phyloP scores from a whole-genome alignment of 176 grass and related monocot genomes.

The Juncus inflexus region DNA sequence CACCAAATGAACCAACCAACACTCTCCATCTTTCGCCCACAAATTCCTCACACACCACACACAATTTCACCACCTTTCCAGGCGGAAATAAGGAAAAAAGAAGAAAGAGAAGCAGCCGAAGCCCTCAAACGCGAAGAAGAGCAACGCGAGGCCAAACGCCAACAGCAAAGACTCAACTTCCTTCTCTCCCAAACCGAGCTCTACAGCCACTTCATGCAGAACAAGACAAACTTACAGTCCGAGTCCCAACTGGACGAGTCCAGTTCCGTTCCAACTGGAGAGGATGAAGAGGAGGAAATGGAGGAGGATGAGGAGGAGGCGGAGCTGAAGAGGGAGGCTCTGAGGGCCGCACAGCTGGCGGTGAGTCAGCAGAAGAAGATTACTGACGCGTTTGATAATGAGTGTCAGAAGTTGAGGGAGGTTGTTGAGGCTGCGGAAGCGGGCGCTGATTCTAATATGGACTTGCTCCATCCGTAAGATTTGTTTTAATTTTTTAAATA shows the following conservation, averaged over 20 bases:
- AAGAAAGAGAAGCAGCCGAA: conserved; percentile 94
- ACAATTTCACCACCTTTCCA: conserved; percentile 15
- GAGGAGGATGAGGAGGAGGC: conserved; percentile 92
- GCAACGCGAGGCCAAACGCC: conserved; percentile 90
- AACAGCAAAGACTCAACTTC: conserved; percentile 97
- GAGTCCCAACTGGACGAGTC: conserved; percentile 49
- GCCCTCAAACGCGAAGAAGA: conserved; percentile 96
- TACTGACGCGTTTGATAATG: conserved; percentile 95
- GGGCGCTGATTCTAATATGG: conserved; percentile 59
- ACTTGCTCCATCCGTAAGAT: conserved; percentile 94
- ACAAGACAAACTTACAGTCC: conserved; percentile 52
- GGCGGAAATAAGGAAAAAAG: conserved; percentile 93
- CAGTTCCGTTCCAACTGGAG: conserved; percentile 36
- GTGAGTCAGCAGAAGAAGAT: conserved; percentile 94
- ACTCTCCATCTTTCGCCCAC: not conserved
- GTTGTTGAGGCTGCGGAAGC: conserved; percentile 43
- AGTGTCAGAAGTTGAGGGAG: conserved; percentile 62
- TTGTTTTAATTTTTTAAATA: conserved; percentile 1
- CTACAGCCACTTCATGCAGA: conserved; percentile 99
- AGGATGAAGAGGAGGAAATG: conserved; percentile 85
- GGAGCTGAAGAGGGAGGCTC: conserved; percentile 84
- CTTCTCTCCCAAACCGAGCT: conserved; percentile 94
- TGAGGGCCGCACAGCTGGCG: conserved; percentile 78
- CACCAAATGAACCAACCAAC: conserved; percentile 6
- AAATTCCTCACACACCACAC: not conserved